These are phyloP conservation scores for Gossypium arboreum DNA, from an alignment of 345 rosid genomes.

Conservation along the genomic window DNA sequence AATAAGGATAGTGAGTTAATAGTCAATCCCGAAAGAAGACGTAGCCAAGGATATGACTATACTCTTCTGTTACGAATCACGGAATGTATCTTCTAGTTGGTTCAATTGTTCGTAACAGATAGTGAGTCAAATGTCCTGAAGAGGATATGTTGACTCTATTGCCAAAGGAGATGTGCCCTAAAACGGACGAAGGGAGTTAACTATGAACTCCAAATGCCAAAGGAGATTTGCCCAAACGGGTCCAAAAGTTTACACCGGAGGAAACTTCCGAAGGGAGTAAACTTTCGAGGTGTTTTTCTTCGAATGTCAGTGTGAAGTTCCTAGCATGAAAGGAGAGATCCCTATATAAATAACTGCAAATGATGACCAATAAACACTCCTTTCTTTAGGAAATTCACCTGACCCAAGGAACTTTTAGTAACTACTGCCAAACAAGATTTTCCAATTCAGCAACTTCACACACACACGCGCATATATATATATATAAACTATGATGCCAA, in stretches of 20 bases:
- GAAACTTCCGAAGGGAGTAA: conserved; percentile 26
- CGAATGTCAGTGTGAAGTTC: conserved; percentile 25
- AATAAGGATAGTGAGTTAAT: not conserved
- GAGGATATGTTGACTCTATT: conserved; percentile 23
- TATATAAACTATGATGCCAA: conserved; percentile 31
- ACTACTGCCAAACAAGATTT: conserved; percentile 55
- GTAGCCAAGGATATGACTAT: conserved; percentile 9
- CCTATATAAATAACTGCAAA: conserved; percentile 28
- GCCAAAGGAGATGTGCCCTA: conserved; percentile 45
- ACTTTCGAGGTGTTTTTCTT: not conserved
- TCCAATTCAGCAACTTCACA: conserved; percentile 27
- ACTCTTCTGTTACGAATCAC: not conserved
- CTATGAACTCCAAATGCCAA: conserved; percentile 38
- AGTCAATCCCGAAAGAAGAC: not conserved
- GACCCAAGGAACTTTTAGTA: conserved; percentile 22
- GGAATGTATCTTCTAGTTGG: not conserved
- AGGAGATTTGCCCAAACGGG: conserved; percentile 45
- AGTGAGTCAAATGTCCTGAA: conserved; percentile 17
- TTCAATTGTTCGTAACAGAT: conserved; percentile 8
- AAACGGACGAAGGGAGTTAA: conserved; percentile 30
- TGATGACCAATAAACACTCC: conserved; percentile 22
- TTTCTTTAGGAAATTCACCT: conserved; percentile 26
- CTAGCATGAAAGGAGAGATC: conserved; percentile 42
- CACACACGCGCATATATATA: not conserved
- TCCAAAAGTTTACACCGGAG: conserved; percentile 30